These are phyloP conservation scores for Colletotrichum liriopes DNA, from an alignment of 2,329 filamentous ascomycete species.

Conservation along the genomic window DNA sequence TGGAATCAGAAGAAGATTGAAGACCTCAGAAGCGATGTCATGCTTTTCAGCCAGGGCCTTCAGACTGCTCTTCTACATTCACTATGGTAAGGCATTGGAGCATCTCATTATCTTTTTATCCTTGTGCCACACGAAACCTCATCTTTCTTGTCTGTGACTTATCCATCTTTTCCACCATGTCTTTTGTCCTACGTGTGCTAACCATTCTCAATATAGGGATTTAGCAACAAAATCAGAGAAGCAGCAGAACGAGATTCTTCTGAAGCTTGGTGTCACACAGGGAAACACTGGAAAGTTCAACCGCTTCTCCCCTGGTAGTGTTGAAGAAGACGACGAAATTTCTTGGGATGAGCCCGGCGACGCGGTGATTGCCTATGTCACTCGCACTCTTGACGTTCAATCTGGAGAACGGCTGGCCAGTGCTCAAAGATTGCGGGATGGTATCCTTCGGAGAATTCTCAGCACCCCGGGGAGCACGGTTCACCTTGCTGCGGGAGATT, in stretches of 20 bases:
- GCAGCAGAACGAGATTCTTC: neutral
- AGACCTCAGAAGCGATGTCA: neutral
- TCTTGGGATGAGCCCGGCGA: neutral
- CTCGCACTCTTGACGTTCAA: neutral
- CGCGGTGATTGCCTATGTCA: neutral
- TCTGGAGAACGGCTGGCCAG: neutral
- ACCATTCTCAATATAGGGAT: neutral
- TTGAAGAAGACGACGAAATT: neutral
- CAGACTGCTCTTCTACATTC: neutral
- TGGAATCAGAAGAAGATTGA: conserved; percentile 10
- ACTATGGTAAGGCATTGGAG: neutral
- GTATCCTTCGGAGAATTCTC: neutral
- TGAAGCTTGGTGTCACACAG: neutral
- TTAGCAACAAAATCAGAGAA: neutral
- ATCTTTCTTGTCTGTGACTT: neutral
- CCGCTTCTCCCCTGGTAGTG: too few relatives aligned
- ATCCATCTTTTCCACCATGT: neutral
- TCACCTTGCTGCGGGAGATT: neutral
- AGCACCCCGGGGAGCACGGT: neutral
- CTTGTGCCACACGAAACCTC: neutral
- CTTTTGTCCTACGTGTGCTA: neutral
- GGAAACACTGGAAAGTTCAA: neutral
- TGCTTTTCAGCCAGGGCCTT: neutral
- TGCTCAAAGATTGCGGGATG: neutral
- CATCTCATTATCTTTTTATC: neutral